Percentiles rank a stretch among this genome's conserved stretches.
Conservation (phyloP, 257 asterid species). For the Craterostigma plantagineum region DNA sequence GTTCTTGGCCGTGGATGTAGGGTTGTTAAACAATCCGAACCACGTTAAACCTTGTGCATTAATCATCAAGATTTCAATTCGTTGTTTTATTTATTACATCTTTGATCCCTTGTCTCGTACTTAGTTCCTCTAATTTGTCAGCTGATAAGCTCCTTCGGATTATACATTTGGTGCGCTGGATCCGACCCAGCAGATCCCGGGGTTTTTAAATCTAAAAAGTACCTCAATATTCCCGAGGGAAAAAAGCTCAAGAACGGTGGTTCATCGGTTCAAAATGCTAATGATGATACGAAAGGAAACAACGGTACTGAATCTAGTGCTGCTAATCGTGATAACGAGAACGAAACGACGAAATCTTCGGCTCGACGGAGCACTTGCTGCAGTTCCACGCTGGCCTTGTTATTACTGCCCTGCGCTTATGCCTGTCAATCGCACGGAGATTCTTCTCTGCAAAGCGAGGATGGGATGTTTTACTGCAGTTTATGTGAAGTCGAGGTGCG, state of each 20-base stretch:
- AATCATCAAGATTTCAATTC: no score
- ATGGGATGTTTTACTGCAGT: slow-evolving; percentile 97
- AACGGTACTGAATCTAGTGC: no score
- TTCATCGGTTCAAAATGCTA: no score
- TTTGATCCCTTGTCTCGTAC: no score
- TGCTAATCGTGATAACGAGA: no score
- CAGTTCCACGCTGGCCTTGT: slow-evolving; percentile 20
- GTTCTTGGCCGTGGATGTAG: no score
- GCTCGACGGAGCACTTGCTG: slow-evolving; percentile 14
- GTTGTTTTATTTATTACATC: no score
- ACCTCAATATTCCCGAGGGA: slow-evolving; percentile 32
- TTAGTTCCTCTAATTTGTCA: no score
- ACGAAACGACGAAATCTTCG: slow-evolving; percentile 13
- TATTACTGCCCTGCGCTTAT: slow-evolving; percentile 50
- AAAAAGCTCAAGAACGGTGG: slow-evolving; percentile 24
- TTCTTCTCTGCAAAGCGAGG: slow-evolving; percentile 73
- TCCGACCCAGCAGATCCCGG: slow-evolving; percentile 94
- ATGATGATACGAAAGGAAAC: no score
- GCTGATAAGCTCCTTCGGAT: slow-evolving; percentile 60
- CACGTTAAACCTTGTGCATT: no score
- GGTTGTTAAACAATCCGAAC: no score
- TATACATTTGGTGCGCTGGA: slow-evolving; percentile 92
- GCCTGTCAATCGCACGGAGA: slow-evolving; percentile 32
- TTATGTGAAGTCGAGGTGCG: slow-evolving; percentile 96
- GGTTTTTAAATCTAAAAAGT: slow-evolving; percentile 75